phyloP scores from a whole-genome alignment of 2,329 filamentous ascomycete genomes.

The Phyllosticta ampelicida region DNA sequence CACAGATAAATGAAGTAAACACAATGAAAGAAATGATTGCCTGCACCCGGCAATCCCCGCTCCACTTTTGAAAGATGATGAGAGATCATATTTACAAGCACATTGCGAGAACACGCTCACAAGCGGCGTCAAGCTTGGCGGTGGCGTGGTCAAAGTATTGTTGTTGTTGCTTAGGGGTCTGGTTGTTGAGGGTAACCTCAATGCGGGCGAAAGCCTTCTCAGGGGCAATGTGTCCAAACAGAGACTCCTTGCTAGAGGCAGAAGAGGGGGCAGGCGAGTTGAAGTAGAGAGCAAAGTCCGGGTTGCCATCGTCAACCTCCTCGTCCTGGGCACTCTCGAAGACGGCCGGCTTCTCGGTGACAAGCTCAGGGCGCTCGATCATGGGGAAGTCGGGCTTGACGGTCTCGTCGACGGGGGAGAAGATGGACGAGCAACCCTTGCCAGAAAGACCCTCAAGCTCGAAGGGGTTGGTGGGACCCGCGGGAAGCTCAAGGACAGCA shows the following conservation, averaged over 20 bases:
- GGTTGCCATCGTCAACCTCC: conserved; percentile 54
- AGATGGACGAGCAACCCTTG: conserved; percentile 41
- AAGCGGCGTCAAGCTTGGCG: conserved; percentile 23
- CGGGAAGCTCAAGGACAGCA: conserved; percentile 59
- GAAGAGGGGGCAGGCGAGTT: conserved; percentile 24
- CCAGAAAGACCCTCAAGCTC: conserved; percentile 55
- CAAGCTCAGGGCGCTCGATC: conserved; percentile 32
- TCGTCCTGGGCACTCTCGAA: conserved; percentile 33
- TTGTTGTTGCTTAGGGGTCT: conserved; percentile 20
- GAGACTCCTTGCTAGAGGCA: conserved; percentile 21
- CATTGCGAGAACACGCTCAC: conserved; percentile 23
- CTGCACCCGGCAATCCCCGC: not conserved
- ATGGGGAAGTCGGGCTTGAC: conserved; percentile 41
- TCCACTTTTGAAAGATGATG: not conserved
- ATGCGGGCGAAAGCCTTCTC: conserved; percentile 57
- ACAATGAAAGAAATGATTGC: not conserved
- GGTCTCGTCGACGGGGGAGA: conserved; percentile 19
- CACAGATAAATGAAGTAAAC: conserved; percentile 5
- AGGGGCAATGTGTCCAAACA: conserved; percentile 31
- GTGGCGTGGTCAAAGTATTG: conserved; percentile 26
- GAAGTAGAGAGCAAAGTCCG: conserved; percentile 51
- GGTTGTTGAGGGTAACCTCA: conserved; percentile 50
- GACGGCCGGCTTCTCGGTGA: conserved; percentile 17
- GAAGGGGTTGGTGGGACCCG: conserved; percentile 50
- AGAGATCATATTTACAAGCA: conserved; percentile 18